Evolutionary conservation across 2,329 filamentous ascomycete species (phyloP).

Genomic region (Penicillium decumbens): DNA sequence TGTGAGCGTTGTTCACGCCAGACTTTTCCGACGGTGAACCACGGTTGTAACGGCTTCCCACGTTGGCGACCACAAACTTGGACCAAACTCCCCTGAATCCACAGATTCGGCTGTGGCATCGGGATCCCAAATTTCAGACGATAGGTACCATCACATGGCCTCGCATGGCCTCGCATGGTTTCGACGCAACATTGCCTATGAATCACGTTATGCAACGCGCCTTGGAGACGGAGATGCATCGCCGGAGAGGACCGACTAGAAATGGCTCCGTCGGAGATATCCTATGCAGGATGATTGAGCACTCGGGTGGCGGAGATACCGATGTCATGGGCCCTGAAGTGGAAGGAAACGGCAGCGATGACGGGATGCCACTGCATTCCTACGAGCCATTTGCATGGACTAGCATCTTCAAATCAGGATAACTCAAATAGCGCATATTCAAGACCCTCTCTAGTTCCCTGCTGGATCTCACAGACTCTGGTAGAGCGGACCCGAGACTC

Average conservation of each 20-base stretch:
- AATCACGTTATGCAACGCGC: not conserved
- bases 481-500: not conserved
- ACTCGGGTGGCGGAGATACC: not conserved
- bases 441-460: not conserved
- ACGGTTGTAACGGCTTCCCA: slow-evolving; percentile 1
- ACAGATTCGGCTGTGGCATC: not conserved
- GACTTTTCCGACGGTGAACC: not conserved
- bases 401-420: not conserved
- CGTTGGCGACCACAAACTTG: not conserved
- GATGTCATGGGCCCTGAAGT: not conserved
- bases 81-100: not conserved
- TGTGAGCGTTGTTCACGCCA: not conserved
- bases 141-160: not conserved
- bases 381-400: not conserved
- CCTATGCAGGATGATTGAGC: not conserved
- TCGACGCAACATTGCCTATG: not conserved
- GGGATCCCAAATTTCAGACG: not conserved
- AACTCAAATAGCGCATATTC: not conserved
- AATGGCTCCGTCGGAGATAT: not conserved
- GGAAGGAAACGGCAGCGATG: not conserved
- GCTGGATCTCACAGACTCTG: not conserved
- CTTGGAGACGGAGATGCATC: not conserved
- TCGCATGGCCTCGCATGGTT: not conserved
- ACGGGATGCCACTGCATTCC: not conserved
- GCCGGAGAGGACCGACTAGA: not conserved